Evolutionary conservation across 2,329 filamentous ascomycete genomes (phyloP), one percentile per base, ranked within the genome.

Genomic region (Pseudogymnoascus sp.): DNA sequence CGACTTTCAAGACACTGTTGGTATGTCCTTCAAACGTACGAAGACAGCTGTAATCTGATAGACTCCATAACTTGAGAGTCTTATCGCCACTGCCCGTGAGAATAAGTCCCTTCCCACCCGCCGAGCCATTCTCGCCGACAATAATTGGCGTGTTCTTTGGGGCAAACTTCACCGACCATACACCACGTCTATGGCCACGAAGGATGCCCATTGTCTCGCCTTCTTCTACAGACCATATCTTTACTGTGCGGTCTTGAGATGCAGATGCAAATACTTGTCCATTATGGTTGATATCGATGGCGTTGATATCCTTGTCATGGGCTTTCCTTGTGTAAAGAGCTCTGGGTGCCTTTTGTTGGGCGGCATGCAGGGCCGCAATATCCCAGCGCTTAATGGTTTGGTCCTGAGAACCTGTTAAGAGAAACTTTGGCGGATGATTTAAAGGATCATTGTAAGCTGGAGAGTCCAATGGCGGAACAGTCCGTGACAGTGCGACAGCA

Each of bases 301-400:
- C 92, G 69, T 99, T 99, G 75, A 99, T 99, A 68, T 99, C 94
- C 73, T 99, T 99, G 72, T 99, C 94, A 75, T 99, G 94, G 0
- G 94, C 94, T 74, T 97, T 96, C 62, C 94, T 85, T 0, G 94
- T 97, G 74, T 90, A 99, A 4, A 87, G 76, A 40, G 90, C 90
- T 68, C 86, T 79, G 8, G 85, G 77, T 8, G 82, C 80, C 62
- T 82, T 81, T 64, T 82, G 83, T 55, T 77, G 74, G 15, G 69
- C 70, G 45, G 70, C 67, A 62, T 76, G 73, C 60, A 79, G 77
- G 35, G 77, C 72, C 1, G 86, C 83, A 21, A 93, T 86, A 64
- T 96, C 90, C 91, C 94, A 97, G 67, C 89, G 87, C 78, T 99
- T 99, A 68, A 99, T 83, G 0, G 94, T 99, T 71, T 92, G 89